A percentile compares a stretch with the other conserved stretches of the same genome.
Conservation (phyloP, 331 rosid genomes). For the Erythrophleum ivorense region DNA sequence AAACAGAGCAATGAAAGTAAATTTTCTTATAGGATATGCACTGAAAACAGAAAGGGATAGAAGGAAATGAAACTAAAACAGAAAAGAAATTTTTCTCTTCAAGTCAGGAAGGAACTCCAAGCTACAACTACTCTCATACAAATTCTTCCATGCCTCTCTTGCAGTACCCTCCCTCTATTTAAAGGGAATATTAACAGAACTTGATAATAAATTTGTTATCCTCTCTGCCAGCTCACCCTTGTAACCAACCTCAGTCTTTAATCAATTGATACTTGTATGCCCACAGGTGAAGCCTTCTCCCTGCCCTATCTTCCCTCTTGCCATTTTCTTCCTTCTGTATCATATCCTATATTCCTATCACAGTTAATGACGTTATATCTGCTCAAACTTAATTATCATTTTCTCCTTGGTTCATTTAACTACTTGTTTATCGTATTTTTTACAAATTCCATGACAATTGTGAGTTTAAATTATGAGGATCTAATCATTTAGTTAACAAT, state of each 20-base stretch:
- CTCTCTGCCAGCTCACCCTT: neutral
- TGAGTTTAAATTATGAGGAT: neutral
- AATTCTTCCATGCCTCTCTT: neutral
- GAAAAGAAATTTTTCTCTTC: neutral
- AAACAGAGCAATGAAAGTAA: neutral
- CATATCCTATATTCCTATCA: neutral
- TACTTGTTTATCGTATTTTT: neutral
- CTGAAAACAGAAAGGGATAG: neutral
- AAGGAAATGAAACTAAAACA: neutral
- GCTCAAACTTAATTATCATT: neutral
- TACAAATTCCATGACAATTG: slow-evolving; percentile 11
- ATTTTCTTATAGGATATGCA: neutral
- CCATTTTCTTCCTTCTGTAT: neutral
- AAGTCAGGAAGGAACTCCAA: neutral
- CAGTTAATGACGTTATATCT: neutral
- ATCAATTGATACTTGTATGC: neutral
- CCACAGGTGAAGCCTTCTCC: neutral
- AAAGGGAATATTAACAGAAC: neutral
- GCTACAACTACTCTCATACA: neutral
- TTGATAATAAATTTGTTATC: neutral
- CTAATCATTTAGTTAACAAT: neutral
- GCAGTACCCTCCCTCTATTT: neutral
- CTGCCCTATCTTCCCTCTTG: neutral
- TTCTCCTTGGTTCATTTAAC: neutral
- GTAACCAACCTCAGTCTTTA: neutral